A percentile compares a stretch with the other conserved stretches of the same genome.
phyloP scores from a whole-genome alignment of 2,329 filamentous ascomycete species.

The Sarocladium brachiariae region DNA sequence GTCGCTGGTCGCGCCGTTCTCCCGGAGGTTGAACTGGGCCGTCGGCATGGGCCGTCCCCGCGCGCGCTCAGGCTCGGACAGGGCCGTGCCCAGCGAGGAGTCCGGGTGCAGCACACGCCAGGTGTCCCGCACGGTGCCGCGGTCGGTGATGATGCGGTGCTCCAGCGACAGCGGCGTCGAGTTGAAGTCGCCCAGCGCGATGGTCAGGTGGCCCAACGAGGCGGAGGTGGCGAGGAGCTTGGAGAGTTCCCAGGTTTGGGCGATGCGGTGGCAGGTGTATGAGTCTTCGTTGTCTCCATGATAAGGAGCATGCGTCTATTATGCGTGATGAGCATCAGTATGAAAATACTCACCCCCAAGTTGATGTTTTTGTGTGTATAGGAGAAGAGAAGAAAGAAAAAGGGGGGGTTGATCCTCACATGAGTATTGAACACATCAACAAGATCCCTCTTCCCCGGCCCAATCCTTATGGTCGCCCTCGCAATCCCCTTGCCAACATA shows the following conservation, averaged over 20 bases:
- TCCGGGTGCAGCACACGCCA: conserved; percentile 83
- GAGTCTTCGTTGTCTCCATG: conserved; percentile 48
- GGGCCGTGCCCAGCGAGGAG: conserved; percentile 69
- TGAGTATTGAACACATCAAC: conserved; percentile 92
- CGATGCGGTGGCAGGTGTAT: conserved; percentile 83
- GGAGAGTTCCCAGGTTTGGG: conserved; percentile 91
- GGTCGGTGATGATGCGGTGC: conserved; percentile 73
- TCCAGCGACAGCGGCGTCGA: conserved; percentile 85
- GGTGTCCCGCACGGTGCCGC: conserved; percentile 65
- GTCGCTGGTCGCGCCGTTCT: conserved; percentile 86
- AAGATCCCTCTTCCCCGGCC: conserved; percentile 55
- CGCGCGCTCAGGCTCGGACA: conserved; percentile 59
- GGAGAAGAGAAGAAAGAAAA: not conserved
- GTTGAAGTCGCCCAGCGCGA: conserved; percentile 92
- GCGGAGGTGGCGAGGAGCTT: conserved; percentile 79
- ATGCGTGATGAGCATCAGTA: too few species aligned
- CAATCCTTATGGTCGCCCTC: conserved; percentile 69
- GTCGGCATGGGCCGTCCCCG: conserved; percentile 61
- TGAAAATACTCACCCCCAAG: too few species aligned
- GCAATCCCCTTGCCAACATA: conserved; percentile 94
- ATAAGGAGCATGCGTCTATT: conserved; percentile 80
- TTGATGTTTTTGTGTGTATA: too few species aligned
- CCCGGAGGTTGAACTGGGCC: conserved; percentile 67
- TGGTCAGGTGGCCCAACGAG: conserved; percentile 72
- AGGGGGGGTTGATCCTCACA: conserved; percentile 37